Evolutionary conservation across 179 eudicot species (phyloP), one percentile per base, ranked within the genome.

Genomic region (Beta macrorhiza): DNA sequence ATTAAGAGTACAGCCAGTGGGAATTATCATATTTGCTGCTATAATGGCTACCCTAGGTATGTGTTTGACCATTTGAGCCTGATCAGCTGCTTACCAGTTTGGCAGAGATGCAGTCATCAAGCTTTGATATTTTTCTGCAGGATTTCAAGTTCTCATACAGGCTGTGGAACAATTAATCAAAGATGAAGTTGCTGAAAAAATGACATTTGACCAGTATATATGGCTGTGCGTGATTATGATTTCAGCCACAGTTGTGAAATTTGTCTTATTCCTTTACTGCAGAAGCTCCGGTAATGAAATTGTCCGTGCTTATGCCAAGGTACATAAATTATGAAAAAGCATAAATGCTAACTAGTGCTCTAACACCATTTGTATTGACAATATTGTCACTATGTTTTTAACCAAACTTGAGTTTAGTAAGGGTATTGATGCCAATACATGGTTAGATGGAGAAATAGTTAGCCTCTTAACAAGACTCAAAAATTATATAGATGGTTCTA

Each of bases 31-130:
- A 75, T 97, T 97, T 86, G 98, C 99, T 58, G 97, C 99, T 80
- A 74, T 97, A 44, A 97, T 97, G 99, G 99, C 99, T 78, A 97
- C 99, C 57, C 87, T 97, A 25, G 98, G 99, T 96, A 84, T 85
- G 89, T 45, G 85, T 78, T 64, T 25, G 71, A 57, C 51, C 19
- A 11, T 61, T 62, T 59, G 71, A 73, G 32, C 47, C 5, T 64
- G 16, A 83, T 25, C 11, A n/a, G 12, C 29, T 52, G 13, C 59
- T 80, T 44, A 44, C 49, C 20, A 17, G 12, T 55, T 73, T 22
- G 29, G 51, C 16, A 7, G 45, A 15, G 25, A 42, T 7, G 25
- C 65, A 67, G 20, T 55, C 59, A 63, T 14, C 32, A 55, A 57
- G 17, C 67, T 71, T 45, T 71, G 45, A 78, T 79, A 49, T 63